Conservation (phyloP, 371 early-diverging fungal genomes). For the Saksenaea oblongispora region DNA sequence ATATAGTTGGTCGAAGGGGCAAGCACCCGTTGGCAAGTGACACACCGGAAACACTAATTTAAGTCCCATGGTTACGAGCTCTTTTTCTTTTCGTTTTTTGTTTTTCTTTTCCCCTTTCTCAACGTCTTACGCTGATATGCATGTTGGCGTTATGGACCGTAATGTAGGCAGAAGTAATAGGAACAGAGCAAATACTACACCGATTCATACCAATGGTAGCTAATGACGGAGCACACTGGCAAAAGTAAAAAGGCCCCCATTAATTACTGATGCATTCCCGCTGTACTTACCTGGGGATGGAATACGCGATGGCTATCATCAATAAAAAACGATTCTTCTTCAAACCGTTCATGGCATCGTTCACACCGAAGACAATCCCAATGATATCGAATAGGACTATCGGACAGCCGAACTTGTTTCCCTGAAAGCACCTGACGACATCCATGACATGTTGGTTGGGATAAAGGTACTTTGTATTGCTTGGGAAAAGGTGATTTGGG, state of each 20-base stretch:
- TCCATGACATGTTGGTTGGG: slow-evolving; percentile 20
- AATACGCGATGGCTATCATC: slow-evolving; percentile 25
- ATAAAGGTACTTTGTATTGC: not conserved
- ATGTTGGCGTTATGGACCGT: slow-evolving; percentile 15
- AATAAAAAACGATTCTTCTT: slow-evolving; percentile 31
- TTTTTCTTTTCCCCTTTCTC: not conserved
- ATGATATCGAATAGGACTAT: slow-evolving; percentile 31
- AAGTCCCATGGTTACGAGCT: not conserved
- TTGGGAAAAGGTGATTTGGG: not conserved
- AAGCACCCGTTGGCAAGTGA: slow-evolving; percentile 31
- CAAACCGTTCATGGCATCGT: slow-evolving; percentile 29
- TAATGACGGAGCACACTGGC: slow-evolving; percentile 19
- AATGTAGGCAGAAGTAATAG: slow-evolving; percentile 24
- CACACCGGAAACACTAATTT: slow-evolving; percentile 43
- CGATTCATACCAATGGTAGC: not conserved
- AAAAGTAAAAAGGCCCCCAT: not conserved
- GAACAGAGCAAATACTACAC: slow-evolving; percentile 24
- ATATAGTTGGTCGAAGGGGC: slow-evolving; percentile 35
- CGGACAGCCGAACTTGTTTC: slow-evolving; percentile 34
- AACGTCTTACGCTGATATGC: slow-evolving; percentile 28
- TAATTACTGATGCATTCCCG: not conserved
- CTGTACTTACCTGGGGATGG: slow-evolving; percentile 33
- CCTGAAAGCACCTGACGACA: slow-evolving; percentile 32
- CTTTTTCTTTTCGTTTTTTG: not conserved
- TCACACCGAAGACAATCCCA: slow-evolving; percentile 40